Conservation (phyloP, 495 filamentous ascomycete species). For the Choiromyces venosus region DNA sequence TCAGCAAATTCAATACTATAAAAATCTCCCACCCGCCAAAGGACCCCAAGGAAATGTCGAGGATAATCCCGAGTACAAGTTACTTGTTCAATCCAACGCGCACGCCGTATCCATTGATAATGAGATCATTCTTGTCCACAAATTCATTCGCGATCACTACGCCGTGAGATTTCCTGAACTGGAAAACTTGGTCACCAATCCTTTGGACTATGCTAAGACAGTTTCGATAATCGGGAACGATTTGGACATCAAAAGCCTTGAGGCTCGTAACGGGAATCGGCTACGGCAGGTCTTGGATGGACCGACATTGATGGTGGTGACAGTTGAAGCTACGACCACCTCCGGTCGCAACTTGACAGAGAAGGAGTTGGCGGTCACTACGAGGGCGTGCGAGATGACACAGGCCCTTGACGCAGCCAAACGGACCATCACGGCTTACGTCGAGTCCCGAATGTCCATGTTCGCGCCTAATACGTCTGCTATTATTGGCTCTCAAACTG, state of each 20-base stretch:
- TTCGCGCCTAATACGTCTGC: conserved; percentile 95
- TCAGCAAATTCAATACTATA: conserved; percentile 72
- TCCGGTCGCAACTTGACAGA: conserved; percentile 70
- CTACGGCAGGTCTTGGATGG: conserved; percentile 77
- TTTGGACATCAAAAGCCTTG: conserved; percentile 76
- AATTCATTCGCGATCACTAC: conserved; percentile 92
- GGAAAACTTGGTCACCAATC: conserved; percentile 86
- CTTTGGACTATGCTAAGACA: conserved; percentile 91
- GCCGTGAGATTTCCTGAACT: conserved; percentile 89
- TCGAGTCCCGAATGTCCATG: conserved; percentile 93
- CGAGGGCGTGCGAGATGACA: conserved; percentile 79
- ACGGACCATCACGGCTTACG: conserved; percentile 80
- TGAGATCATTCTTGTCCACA: conserved; percentile 89
- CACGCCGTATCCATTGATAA: conserved; percentile 84
- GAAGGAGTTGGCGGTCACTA: conserved; percentile 66
- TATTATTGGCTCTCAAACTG: conserved; percentile 88
- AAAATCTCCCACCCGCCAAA: conserved; percentile 60
- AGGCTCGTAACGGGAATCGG: conserved; percentile 64
- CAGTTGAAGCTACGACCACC: conserved; percentile 88
- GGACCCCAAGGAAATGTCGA: conserved; percentile 67
- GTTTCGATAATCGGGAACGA: conserved; percentile 92
- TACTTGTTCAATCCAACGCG: conserved; percentile 74
- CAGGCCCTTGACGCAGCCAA: conserved; percentile 82
- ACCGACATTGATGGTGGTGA: conserved; percentile 88
- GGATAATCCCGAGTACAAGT: conserved; percentile 79